Base-by-base conservation (phyloP, 2,329 filamentous ascomycete species). In the Pseudogymnoascus sp. region DNA sequence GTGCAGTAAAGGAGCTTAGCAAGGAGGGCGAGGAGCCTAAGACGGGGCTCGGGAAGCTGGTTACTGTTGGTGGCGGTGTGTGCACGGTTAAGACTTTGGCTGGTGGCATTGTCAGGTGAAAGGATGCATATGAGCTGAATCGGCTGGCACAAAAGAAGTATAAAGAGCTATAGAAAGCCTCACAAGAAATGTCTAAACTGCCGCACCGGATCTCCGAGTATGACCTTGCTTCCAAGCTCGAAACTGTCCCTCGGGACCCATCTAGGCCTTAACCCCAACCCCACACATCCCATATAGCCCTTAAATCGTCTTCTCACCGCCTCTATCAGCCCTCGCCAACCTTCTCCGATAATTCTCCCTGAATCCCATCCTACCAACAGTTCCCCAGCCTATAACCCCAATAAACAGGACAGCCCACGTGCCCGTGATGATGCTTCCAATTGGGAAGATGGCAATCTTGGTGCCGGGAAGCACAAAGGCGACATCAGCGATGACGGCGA, bases 31-130 rank as follows among this genome's bases (percentile, higher is more conserved):
- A 82, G 69, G 77, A 77, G 47, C 62, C 69, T n/a, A 71, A 70
- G 63, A 70, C 65, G 26, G 68, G 83, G 21, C 68, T 84, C 51
- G 83, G 83, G 66, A 85, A 84, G 77, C 79, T 97, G 68, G 86
- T 91, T 67, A 93, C 92, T 2, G 51, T 57, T 16, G n/a, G 80
- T 65, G 90, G 91, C 60, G 91, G 90, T 51, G 77, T 89, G 57
- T 97, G 95, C 79, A 93, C 84, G 51, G 93, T 97, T 66, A 85
- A 88, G 77, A 90, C 81, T 65, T 80, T 99, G 73, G 88, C 87
- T 78, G 87, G 86, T 40, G 95, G 90, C 67, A 85, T 86, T 68
- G 91, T 97, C 67, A 85, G 92, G 81, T 97, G 89, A 60, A 68
- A 11, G n/a, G 34, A n/a, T 40, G 34, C 11, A 29, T 23, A 14